A percentile compares a stretch with the other conserved stretches of the same genome.
Evolutionary conservation across 2,329 filamentous ascomycete genomes (phyloP).

Genomic region (Fusarium sp.): DNA sequence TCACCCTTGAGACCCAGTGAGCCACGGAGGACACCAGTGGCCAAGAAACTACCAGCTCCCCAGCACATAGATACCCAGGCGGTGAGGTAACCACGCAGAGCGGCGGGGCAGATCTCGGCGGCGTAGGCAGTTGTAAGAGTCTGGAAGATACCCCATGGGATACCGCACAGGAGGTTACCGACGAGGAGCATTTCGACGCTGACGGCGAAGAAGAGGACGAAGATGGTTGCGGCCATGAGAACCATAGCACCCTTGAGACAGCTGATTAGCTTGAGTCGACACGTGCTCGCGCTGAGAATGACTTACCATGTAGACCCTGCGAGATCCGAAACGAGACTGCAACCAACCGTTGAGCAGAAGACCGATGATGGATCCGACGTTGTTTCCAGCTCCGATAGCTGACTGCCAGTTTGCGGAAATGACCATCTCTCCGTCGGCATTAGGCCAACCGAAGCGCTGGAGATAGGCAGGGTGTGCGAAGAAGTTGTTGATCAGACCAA

Average conservation of each 20-base stretch:
- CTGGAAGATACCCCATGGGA: constrained; percentile 60
- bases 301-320: constrained; percentile 59
- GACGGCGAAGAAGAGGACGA: constrained; percentile 59
- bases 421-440: constrained; percentile 51
- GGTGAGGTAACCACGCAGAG: constrained; percentile 60
- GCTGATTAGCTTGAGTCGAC: not conserved
- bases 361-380: constrained; percentile 61
- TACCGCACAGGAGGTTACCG: constrained; percentile 58
- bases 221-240: constrained; percentile 56
- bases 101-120: constrained; percentile 57
- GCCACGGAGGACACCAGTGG: constrained; percentile 55
- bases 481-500: constrained; percentile 55
- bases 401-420: constrained; percentile 60
- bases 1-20: constrained; percentile 52
- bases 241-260: constrained; percentile 48
- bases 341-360: constrained; percentile 61
- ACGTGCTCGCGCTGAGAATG: fast-evolving
- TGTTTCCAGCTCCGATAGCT: constrained; percentile 59
- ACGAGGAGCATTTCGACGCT: constrained; percentile 54
- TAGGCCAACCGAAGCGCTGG: constrained; percentile 51
- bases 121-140: constrained; percentile 61
- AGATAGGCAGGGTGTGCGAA: constrained; percentile 59
- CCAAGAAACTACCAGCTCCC: constrained; percentile 59
- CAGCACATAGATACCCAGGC: constrained; percentile 62
- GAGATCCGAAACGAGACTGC: constrained; percentile 59